Conservation (phyloP, 106 monocot genomes). For the Apostasia shenzhenica region DNA sequence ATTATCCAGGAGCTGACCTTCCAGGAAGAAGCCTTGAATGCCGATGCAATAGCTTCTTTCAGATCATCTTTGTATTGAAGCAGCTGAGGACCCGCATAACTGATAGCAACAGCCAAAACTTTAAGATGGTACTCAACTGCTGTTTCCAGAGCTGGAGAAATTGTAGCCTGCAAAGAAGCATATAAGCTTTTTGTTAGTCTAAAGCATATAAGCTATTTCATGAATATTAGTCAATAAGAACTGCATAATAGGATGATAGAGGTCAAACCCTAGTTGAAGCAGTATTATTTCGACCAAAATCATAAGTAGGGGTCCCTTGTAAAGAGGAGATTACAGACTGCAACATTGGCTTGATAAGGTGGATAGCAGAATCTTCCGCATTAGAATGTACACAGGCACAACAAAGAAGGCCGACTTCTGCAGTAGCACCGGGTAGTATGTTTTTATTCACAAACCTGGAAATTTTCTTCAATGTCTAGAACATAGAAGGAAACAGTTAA, state of each 20-base stretch:
- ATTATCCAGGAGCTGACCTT: conserved; percentile 43
- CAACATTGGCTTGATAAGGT: conserved; percentile 75
- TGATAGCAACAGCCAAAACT: conserved; percentile 68
- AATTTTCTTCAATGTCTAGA: conserved; percentile 77
- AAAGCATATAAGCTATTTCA: background rate
- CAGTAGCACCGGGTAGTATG: conserved; percentile 88
- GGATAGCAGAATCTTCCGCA: conserved; percentile 56
- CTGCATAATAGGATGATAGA: background rate
- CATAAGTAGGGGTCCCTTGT: conserved; percentile 57
- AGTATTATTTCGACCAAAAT: conserved; percentile 41
- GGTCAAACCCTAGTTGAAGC: conserved; percentile 55
- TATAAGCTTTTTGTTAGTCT: background rate
- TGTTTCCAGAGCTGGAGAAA: conserved; percentile 92
- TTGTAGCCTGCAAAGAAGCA: conserved; percentile 42
- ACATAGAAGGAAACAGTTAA: background rate
- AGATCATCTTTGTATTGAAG: conserved; percentile 65
- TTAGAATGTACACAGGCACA: conserved; percentile 88
- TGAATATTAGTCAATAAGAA: background rate
- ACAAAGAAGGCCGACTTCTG: conserved; percentile 94
- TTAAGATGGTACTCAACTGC: conserved; percentile 78
- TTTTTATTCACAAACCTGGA: conserved; percentile 84
- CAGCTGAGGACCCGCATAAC: conserved; percentile 68
- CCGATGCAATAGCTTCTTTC: conserved; percentile 66
- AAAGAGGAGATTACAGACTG: conserved; percentile 50
- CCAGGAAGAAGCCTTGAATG: conserved; percentile 96